Evolutionary conservation across 305 asterid species (phyloP).

Genomic region (Fraxinus xanthoxyloides): DNA sequence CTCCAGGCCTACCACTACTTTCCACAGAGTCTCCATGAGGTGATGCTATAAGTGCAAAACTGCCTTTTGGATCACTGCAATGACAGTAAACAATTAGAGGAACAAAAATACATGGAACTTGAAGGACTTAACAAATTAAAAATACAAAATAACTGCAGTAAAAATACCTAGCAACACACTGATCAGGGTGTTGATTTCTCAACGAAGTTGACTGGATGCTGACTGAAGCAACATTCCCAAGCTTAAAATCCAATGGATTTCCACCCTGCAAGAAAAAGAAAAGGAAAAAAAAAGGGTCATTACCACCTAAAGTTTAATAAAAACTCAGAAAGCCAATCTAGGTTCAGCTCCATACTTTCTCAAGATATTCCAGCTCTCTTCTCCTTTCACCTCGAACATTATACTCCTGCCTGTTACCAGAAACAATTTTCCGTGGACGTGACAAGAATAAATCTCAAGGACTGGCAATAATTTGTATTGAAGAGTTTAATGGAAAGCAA

Average conservation of each 20-base stretch:
- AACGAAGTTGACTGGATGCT: constrained; percentile 80
- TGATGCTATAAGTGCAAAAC: constrained; percentile 78
- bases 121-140: background rate
- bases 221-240: constrained; percentile 59
- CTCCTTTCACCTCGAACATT: constrained; percentile 74
- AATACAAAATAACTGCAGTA: constrained; percentile 14
- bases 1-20: constrained; percentile 84
- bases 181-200: constrained; percentile 46
- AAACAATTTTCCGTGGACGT: constrained; percentile 18
- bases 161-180: constrained; percentile 53
- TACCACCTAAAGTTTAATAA: constrained; percentile 17
- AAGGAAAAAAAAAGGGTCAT: constrained; percentile 17
- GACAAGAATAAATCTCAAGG: constrained; percentile 11
- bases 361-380: constrained; percentile 92
- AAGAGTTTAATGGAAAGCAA: constrained; percentile 4
- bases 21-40: constrained; percentile 94
- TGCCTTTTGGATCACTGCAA: constrained; percentile 85
- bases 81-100: constrained; percentile 16
- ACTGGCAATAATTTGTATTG: background rate
- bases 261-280: constrained; percentile 71
- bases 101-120: background rate
- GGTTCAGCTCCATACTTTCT: constrained; percentile 62
- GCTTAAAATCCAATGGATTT: constrained; percentile 75
- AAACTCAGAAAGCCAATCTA: constrained; percentile 27
- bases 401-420: constrained; percentile 72